Evolutionary conservation across 2,329 filamentous ascomycete species (phyloP), one percentile per base, ranked within the genome.

Genomic region (Intubia oerlemansii): DNA sequence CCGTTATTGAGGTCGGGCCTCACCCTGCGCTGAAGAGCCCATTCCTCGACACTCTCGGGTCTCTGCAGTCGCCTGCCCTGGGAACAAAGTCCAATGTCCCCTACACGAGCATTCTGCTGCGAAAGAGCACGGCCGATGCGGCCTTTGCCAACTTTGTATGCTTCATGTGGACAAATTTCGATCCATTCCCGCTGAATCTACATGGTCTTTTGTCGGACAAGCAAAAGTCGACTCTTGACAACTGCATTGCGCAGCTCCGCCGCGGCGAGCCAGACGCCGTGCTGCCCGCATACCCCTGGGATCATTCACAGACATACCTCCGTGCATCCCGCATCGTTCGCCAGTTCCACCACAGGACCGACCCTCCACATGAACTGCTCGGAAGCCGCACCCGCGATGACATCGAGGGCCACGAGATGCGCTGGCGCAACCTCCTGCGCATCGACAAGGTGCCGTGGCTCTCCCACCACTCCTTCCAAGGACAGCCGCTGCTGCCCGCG

Each of bases 401-500:
- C 12, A 28, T 27, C n/a, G 27, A 30, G 10, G 25, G 35, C 12
- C 21, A 23, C 10, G 33, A 34, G 20, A 21, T 29, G 2, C 18
- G 17, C 4, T 40, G 38, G 38, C 34, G 34, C 21, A 36, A 35
- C 24, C 10, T 37, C n/a, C 24, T 38, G 10, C 34, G 23, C 10
- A 27, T 33, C 7, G 24, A 24, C 10, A 29, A 36, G 22, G 10
- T 34, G 7, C 32, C 37, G 1, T 38, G 37, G 34, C 32, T 50
- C 12, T 37, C 41, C 23, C 43, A 40, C 22, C 43, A 44, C 26
- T 9, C 34, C 7, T 54, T 60, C 19, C 53, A 57, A 33, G 50
- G 49, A 2, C 50, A 56, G 29, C 45, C 50, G 4, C 40, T 62
- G 11, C 41, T 61, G 7, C 57, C 57, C 2, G 55, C 51, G 4